Evolutionary conservation across 108 stramenopile species (phyloP).

Genomic region (Cyclotella cryptica): DNA sequence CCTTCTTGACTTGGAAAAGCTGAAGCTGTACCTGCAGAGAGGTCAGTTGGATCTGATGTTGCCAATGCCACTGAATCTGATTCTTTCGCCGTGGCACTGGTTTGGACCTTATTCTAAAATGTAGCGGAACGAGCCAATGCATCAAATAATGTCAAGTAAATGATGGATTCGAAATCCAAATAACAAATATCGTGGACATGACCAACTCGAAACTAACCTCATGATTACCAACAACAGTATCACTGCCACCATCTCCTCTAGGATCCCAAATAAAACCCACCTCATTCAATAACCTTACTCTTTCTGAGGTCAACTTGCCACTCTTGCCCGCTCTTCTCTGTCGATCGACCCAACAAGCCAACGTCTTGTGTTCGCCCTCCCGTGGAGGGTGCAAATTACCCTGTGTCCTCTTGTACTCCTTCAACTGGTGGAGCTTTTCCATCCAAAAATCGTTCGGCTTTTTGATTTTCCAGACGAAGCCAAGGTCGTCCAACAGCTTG

Average conservation of each 20-base stretch:
- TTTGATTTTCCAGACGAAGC: constrained; percentile 59
- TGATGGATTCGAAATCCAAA: background rate
- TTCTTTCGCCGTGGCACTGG: background rate
- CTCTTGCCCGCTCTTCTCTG: background rate
- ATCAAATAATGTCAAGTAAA: background rate
- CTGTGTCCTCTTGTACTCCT: background rate
- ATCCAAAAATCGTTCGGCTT: background rate
- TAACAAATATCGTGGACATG: no score
- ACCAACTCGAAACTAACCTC: background rate
- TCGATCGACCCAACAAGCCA: constrained; percentile 12
- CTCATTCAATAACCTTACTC: background rate
- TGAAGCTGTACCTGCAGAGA: background rate
- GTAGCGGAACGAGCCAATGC: background rate
- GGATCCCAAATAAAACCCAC: constrained; percentile 6
- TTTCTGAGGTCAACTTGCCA: constrained; percentile 2
- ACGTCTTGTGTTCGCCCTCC: background rate
- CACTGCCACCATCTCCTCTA: background rate
- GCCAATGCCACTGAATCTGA: background rate
- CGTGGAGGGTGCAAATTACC: background rate
- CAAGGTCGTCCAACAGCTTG: constrained; percentile 53
- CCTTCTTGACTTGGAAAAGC: background rate
- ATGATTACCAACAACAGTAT: background rate
- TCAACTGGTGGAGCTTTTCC: background rate
- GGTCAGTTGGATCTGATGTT: background rate
- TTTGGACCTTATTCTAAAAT: background rate